phyloP scores from a whole-genome alignment of 441 rosid species.

The Geranium incanum region DNA sequence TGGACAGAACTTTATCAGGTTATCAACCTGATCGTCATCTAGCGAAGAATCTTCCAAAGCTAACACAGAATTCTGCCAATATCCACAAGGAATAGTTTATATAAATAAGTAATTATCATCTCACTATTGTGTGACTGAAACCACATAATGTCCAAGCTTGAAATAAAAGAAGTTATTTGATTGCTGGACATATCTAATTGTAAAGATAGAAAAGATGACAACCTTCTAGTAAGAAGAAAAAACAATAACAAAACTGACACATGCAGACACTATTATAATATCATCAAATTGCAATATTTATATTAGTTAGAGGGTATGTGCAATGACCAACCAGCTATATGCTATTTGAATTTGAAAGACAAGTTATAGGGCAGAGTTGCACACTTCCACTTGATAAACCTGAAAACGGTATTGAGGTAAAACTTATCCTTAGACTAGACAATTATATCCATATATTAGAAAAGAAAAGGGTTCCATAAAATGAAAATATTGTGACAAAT shows the following conservation, averaged over 20 bases:
- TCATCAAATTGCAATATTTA: not conserved
- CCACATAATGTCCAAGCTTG: not conserved
- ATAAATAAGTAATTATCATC: not conserved
- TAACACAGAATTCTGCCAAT: slow-evolving; percentile 62
- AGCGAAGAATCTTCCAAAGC: slow-evolving; percentile 73
- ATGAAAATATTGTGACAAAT: not conserved
- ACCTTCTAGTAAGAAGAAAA: not conserved
- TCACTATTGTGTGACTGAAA: not conserved
- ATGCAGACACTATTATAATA: not conserved
- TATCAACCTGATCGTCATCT: slow-evolving; percentile 91
- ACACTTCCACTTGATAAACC: not conserved
- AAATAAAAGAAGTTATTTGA: not conserved
- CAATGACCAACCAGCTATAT: not conserved
- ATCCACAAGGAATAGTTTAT: not conserved
- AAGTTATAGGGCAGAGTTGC: not conserved
- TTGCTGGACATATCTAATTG: not conserved
- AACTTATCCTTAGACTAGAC: not conserved
- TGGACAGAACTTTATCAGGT: slow-evolving; percentile 86
- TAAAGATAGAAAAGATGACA: not conserved
- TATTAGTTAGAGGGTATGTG: not conserved
- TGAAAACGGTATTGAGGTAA: not conserved
- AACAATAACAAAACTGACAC: not conserved
- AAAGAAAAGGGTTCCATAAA: not conserved
- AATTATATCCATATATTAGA: not conserved
- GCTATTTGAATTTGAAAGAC: not conserved